Evolutionary conservation across 305 asterid species (phyloP), one percentile per base, ranked within the genome.

Genomic region (Andrographis paniculata): DNA sequence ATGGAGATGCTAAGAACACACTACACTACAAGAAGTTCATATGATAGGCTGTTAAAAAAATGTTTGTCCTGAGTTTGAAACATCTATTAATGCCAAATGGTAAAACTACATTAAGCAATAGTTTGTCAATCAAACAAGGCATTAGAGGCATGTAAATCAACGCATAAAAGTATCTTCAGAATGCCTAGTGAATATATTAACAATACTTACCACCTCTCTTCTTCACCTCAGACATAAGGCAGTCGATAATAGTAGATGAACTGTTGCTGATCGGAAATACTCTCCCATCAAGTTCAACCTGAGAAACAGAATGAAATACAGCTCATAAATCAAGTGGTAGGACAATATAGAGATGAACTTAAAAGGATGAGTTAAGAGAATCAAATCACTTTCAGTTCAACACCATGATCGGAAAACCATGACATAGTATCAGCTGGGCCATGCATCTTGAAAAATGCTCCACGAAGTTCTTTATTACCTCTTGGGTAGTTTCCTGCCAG

Each of bases 371-470:
- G 45, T 44, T 30, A 47, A 14, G 48, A 43, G 35, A 17, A 56
- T 42, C 11, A 17, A 48, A 44, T 52, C 57, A 77, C 97, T 88
- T 82, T 89, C 39, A 89, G 74, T 52, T 67, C 76, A 24, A 89
- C 93, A 17, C 97, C 95, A 47, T 40, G 87, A 36, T 85, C 78
- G 8, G 74, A 63, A 70, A 89, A 89, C 97, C 97, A 89, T n/a
- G 80, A 72, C 88, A 89, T 85, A 22, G 95, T 82, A 71, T 89
- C 98, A 60, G 48, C 48, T n/a, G 98, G 95, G 53, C 95, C 76
- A 52, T 89, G 95, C 53, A 55, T 50, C 48, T 52, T 75, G 78
- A 89, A 89, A 74, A 85, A 89, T 38, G 95, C 74, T 56, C 98
- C 98, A 63, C 87, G 79, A 50, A 89, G 66, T 67, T 89, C 98